Evolutionary conservation across 2,329 filamentous ascomycete genomes (phyloP), one percentile per base, ranked within the genome.

Genomic region (Periglandula ipomoeae): DNA sequence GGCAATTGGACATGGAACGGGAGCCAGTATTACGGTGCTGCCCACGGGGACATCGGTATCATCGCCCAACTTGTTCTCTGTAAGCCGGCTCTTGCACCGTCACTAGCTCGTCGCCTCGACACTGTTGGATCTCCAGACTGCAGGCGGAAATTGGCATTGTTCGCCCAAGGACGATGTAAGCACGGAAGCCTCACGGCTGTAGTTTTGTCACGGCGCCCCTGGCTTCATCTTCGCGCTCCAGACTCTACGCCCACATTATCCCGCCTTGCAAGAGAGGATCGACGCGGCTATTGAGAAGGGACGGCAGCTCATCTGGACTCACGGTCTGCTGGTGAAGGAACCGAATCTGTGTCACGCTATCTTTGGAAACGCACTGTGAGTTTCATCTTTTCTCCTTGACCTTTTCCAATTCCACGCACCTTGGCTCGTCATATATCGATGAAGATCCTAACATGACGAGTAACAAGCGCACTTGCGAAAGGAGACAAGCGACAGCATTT

Each of bases 11-110:
- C 72, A 53, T 87, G 80, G 78, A 75, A 79, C 51, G 76, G 74
- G 13, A 79, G 78, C 55, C 60, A 67, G 17, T 85, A 85, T 57
- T 68, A 85, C 32, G 85, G 84, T 1, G 79, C 83, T 5, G 78
- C 76, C 0, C 82, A 88, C 58, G 85, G 85, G 7, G 74, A 78
- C 11, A 77, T 87, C 23, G 82, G 84, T 4, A 86, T 85, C 60
- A 73, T 88, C 49, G 81, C 78, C n/a, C 84, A 88, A 61, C 67
- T 87, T 13, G 73, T 85, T 2, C 67, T 77, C 20, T 79, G 80
- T 2, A 72, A 75, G 48, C 75, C 79, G 0, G 64, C 67, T 5
- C 71, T 76, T 53, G 79, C 81, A 1, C 8, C 30, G 61, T 70
- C 1, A 70, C 65, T 3, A 70, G 76, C 30, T 15, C 30, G 15